These are phyloP conservation scores for Argentina anserina DNA, from an alignment of 306 rosid genomes.

Conservation along the genomic window DNA sequence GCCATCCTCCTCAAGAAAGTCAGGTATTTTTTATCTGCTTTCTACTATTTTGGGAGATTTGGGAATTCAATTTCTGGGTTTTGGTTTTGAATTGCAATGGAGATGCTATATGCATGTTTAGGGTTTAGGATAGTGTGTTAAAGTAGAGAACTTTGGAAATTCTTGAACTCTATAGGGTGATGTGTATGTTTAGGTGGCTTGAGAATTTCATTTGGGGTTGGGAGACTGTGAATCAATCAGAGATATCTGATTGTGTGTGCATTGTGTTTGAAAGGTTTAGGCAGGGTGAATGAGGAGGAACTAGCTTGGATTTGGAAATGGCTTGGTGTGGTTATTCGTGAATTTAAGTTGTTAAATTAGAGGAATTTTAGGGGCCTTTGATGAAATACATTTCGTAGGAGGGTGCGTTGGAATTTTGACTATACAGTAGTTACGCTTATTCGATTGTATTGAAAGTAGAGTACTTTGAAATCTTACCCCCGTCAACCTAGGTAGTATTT, in stretches of 20 bases:
- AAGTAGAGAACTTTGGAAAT: not conserved
- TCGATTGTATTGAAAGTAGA: not conserved
- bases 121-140: not conserved
- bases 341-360: not conserved
- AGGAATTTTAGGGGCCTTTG: not conserved
- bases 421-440: not conserved
- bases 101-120: not conserved
- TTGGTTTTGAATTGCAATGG: not conserved
- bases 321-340: not conserved
- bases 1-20: slow-evolving; percentile 76
- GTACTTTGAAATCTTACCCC: not conserved
- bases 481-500: not conserved
- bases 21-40: slow-evolving; percentile 59
- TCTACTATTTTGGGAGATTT: not conserved
- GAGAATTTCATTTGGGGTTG: not conserved
- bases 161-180: not conserved
- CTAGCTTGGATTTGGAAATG: not conserved
- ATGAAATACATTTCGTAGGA: not conserved
- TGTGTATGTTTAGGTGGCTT: too few species aligned
- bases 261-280: not conserved
- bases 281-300: not conserved
- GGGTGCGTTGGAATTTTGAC: not conserved
- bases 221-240: not conserved
- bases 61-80: not conserved
- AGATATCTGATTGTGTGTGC: not conserved